Evolutionary conservation across 1,139 yeast genomes (phyloP), one percentile per base, ranked within the genome.

Genomic region (Lodderomyces metapsilosis): DNA sequence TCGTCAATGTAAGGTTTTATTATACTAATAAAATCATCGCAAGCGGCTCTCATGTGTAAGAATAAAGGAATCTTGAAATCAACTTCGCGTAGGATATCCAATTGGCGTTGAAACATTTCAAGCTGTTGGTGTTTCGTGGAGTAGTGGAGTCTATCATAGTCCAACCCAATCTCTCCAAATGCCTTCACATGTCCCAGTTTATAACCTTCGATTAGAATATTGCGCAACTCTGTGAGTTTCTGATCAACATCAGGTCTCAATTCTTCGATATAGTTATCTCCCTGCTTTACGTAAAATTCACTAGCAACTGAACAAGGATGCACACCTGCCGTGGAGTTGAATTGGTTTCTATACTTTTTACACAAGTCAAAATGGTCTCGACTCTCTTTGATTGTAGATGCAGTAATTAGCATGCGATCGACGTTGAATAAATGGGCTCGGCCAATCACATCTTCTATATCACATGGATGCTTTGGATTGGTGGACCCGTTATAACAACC

Each of bases 101-200:
- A 68, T 59, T 94, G 98, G 48, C 71, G 71, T 45, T 70, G 71
- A 56, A 92, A 92, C 65, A 81, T 86, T 25, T 72, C 59, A 35
- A 66, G 53, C 59, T 92, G 99, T 48, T 79, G 78, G 7, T 76
- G 80, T 43, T 73, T 79, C 1, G 87, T 69, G 0, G 96, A 78
- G 55, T 80, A 86, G 54, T 86, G 83, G 41, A 94, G 67, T 45
- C 99, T 68, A 59, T 92, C 98, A 59, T 91, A 92, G 58, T 92
- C 99, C 40, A 92, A 71, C 0, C 98, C 98, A 42, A 89, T 82
- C 61, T 91, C 98, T 11, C 98, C 98, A 63, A 88, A 82, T 3
- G 96, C 91, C 51, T 73, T 75, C n/a, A 83, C 77, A 9, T 64
- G 58, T 1, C 84, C 88, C 17, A 56, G 50, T 6, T 61, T 47